Conservation (phyloP, 805 yeast genomes). For the Diddensiella santjacobensis region DNA sequence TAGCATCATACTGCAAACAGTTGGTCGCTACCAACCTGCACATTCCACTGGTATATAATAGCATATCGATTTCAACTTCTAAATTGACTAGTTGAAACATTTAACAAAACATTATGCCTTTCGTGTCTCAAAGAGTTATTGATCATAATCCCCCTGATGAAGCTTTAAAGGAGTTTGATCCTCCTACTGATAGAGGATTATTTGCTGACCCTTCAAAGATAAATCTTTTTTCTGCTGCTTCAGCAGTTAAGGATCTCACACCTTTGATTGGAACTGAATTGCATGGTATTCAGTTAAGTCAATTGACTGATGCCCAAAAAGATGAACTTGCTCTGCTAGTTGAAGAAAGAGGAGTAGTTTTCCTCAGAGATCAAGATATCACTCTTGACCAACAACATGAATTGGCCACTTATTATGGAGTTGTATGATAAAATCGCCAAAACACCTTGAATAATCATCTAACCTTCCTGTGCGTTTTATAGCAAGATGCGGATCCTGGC, state of each 20-base stretch:
- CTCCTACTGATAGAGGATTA: constrained; percentile 26
- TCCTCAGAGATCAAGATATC: constrained; percentile 49
- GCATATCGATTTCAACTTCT: too few relatives aligned
- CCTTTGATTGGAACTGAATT: constrained; percentile 71
- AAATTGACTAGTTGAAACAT: too few relatives aligned
- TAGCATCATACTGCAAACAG: too few relatives aligned
- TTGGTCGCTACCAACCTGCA: too few relatives aligned
- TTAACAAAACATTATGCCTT: constrained; percentile 11
- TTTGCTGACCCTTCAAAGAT: constrained; percentile 30
- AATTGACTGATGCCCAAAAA: constrained; percentile 40
- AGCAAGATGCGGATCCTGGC: constrained; percentile 42
- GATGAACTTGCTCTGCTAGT: constrained; percentile 47
- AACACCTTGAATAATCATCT: too few relatives aligned
- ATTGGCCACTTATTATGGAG: constrained; percentile 68
- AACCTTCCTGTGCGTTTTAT: constrained; percentile 40
- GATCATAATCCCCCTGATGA: constrained; percentile 10
- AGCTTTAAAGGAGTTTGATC: constrained; percentile 23
- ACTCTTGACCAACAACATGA: constrained; percentile 55
- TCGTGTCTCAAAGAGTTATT: constrained; percentile 5
- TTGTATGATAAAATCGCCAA: too few relatives aligned
- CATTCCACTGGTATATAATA: too few relatives aligned
- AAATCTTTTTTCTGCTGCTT: constrained; percentile 28
- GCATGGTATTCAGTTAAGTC: constrained; percentile 42
- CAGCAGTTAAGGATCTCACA: constrained; percentile 43
- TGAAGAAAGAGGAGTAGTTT: constrained; percentile 48